Conservation (phyloP, 2,329 filamentous ascomycete genomes). For the Niveomyces coronatus region DNA sequence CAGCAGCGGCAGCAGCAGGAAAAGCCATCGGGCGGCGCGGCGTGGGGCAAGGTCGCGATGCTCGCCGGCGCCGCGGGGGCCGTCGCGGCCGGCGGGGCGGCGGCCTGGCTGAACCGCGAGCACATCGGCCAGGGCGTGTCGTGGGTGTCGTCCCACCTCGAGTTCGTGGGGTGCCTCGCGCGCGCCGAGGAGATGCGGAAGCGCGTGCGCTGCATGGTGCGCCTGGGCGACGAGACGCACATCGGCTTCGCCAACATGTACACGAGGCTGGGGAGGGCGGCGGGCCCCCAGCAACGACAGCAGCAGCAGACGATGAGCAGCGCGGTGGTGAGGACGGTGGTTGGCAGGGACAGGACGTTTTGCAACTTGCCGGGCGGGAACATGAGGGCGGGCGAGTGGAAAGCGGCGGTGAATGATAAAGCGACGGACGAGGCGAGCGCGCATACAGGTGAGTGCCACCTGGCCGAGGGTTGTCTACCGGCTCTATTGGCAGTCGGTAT, state of each 20-base stretch:
- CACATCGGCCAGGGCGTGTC: slow-evolving; percentile 64
- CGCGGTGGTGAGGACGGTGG: slow-evolving; percentile 47
- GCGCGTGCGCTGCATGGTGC: slow-evolving; percentile 59
- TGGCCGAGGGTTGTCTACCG: too few relatives aligned
- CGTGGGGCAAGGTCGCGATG: slow-evolving; percentile 78
- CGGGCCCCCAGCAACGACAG: slow-evolving; percentile 43
- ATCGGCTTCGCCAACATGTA: slow-evolving; percentile 83
- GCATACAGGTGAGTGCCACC: slow-evolving; percentile 64
- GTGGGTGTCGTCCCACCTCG: slow-evolving; percentile 84
- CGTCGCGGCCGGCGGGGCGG: slow-evolving; percentile 70
- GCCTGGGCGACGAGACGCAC: slow-evolving; percentile 51
- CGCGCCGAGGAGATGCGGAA: slow-evolving; percentile 72
- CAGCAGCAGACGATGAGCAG: too few relatives aligned
- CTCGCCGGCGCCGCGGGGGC: slow-evolving; percentile 77
- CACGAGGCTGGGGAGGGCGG: slow-evolving; percentile 66
- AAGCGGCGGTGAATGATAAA: slow-evolving; percentile 65
- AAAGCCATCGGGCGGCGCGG: slow-evolving; percentile 50
- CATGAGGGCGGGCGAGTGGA: slow-evolving; percentile 48
- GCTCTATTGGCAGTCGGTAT: neutral
- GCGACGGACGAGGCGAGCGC: slow-evolving; percentile 70
- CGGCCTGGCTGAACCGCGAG: slow-evolving; percentile 77
- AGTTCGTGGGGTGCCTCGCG: slow-evolving; percentile 84
- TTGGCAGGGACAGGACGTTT: slow-evolving; percentile 72
- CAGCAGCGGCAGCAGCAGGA: slow-evolving; percentile 10
- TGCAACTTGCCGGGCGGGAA: slow-evolving; percentile 62